These are phyloP conservation scores for Clarireedia paspali DNA, from an alignment of 2,329 filamentous ascomycete species.

Conservation along the genomic window DNA sequence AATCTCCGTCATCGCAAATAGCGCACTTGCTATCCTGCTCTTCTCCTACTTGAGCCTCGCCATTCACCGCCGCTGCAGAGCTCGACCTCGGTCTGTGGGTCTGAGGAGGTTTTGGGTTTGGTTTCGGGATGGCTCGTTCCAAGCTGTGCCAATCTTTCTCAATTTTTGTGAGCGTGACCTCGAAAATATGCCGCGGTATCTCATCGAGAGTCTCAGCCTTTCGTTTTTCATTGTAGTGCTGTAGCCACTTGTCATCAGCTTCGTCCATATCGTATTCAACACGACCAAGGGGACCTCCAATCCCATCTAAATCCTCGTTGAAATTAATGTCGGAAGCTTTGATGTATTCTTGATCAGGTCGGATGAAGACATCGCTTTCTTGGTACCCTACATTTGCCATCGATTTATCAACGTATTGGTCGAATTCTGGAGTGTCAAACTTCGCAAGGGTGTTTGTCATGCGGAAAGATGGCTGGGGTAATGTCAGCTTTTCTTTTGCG, in stretches of 20 bases:
- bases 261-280: slow-evolving; percentile 99
- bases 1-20: slow-evolving; percentile 98
- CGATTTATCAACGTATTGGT: slow-evolving; percentile 88
- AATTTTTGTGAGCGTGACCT: slow-evolving; percentile 97
- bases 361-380: slow-evolving; percentile 82
- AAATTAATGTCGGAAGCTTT: slow-evolving; percentile 52
- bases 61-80: slow-evolving; percentile 90
- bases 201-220: slow-evolving; percentile 67
- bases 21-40: slow-evolving; percentile 97
- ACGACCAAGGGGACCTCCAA: slow-evolving; percentile 55
- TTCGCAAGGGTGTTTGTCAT: slow-evolving; percentile 71
- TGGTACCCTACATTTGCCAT: slow-evolving; percentile 97
- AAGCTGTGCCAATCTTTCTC: slow-evolving; percentile 97
- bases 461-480: slow-evolving; percentile 69
- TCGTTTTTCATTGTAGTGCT: slow-evolving; percentile 71
- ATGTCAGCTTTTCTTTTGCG: slow-evolving; percentile 69
- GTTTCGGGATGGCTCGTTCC: slow-evolving; percentile 94
- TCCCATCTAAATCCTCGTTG: slow-evolving; percentile 50
- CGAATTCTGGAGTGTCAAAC: slow-evolving; percentile 79
- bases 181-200: slow-evolving; percentile 89
- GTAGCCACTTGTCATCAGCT: slow-evolving; percentile 94
- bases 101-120: slow-evolving; percentile 91
- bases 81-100: slow-evolving; percentile 89
- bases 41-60: slow-evolving; percentile 78
- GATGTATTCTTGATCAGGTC: slow-evolving; percentile 65